Base-by-base conservation (phyloP, 2,329 filamentous ascomycete species). In the Penicillium sp. region DNA sequence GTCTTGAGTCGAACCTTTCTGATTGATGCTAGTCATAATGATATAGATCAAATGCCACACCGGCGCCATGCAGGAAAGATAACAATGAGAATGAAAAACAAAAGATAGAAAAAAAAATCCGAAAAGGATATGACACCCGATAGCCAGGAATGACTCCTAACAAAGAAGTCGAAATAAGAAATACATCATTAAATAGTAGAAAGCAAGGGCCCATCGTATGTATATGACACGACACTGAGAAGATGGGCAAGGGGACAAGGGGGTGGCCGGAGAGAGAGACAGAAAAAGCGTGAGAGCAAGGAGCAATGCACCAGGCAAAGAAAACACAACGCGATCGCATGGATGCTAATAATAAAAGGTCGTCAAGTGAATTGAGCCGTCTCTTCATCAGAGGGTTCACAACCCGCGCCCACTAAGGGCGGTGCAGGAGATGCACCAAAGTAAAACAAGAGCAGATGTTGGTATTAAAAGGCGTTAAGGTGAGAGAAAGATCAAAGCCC, bases 401-500 rank as follows among this genome's bases (percentile, higher is more conserved):
- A 27, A 43, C 17, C 42, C 29, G 43, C 43, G 49, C 31, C 43
- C 55, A 42, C 29, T 33, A 31, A 44, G 23, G 42, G 19, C 35
- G 17, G 47, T 53, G 35, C 31, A 23, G 19, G 19, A 47, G 21
- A 21, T 53, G 25, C 27, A 53, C 13, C 15, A 12, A 23, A 23
- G 19, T 12, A 33, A 29, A 27, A 42, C 9, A 35, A 19, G 27
- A 48, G 33, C 43, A 38, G 7, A 35, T 27, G 27, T 35, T 19
- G 35, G 9, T 29, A 53, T 57, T 36, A 53, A 29, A 41, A 53
- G n/a, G 13, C 10, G 29, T 41, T 23, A 8, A 42, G 12, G 17
- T 10, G 21, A 25, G 17, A 15, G 5, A n/a, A 36, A 38, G 12
- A 54, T 73, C 58, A 78, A 53, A 77, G 62, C 4, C 73, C 66